Percentiles rank a stretch among this genome's conserved stretches.
Evolutionary conservation across 306 rosid genomes (phyloP).

Genomic region (Dalbergia oliveri): DNA sequence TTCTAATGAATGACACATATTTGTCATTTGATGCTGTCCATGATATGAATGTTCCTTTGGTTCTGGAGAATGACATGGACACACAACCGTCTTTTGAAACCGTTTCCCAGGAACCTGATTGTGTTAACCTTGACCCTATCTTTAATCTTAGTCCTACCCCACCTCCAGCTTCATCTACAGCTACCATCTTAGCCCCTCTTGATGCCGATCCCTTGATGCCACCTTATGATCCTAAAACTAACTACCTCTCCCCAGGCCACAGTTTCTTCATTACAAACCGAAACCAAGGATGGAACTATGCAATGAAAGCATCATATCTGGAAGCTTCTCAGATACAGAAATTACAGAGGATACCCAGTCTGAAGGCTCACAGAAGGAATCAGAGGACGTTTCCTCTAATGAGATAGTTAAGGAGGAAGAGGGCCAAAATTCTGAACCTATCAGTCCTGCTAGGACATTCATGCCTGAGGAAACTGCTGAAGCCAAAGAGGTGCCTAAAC

Average conservation of each 20-base stretch:
- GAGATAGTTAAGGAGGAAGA: constrained; percentile 49
- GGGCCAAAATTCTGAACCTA: constrained; percentile 49
- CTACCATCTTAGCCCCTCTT: constrained; percentile 55
- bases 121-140: constrained; percentile 72
- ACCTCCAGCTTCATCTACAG: constrained; percentile 46
- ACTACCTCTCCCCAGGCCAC: constrained; percentile 87
- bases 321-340: constrained; percentile 69
- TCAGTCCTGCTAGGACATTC: constrained; percentile 4
- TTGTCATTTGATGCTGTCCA: constrained; percentile 33
- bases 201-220: constrained; percentile 71
- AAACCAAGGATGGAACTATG: constrained; percentile 61
- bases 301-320: constrained; percentile 53
- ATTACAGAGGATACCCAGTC: constrained; percentile 64
- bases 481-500: constrained; percentile 48
- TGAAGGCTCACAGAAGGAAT: constrained; percentile 61
- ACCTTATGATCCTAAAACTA: constrained; percentile 85
- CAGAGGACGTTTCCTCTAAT: constrained; percentile 63
- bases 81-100: constrained; percentile 28
- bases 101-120: constrained; percentile 55
- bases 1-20: constrained; percentile 35
- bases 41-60: constrained; percentile 27
- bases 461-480: constrained; percentile 45
- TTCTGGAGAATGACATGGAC: constrained; percentile 15
- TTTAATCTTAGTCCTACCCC: constrained; percentile 78
- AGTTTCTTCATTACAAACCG: constrained; percentile 82